Evolutionary conservation across 192 early-diverging fungal species (phyloP), one percentile per base, ranked within the genome.

Genomic region (Dissophora ornata): DNA sequence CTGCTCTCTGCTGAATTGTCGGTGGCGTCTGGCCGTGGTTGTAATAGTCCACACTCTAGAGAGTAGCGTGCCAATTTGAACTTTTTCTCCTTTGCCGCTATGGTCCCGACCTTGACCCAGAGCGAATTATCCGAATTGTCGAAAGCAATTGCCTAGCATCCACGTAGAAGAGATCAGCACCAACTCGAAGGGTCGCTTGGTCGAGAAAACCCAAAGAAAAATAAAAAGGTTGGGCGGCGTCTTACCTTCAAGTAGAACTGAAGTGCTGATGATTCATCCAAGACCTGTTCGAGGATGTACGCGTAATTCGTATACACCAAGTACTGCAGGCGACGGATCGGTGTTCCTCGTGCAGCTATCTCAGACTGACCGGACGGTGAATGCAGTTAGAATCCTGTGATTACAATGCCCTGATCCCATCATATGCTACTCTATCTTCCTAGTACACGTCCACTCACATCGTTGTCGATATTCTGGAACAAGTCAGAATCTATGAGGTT

Each of bases 291-390:
- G 21, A 85, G 56, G 33, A 85, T 81, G 28, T 71, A 62, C 18
- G 84, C 84, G 56, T 85, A 85, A 50, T 85, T 85, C 29, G 79
- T 82, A 26, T 79, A 85, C 4, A 85, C 84, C 1, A 85, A 56
- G 36, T 81, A 85, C 48, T 81, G 82, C 22, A 85, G 45, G 19
- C 81, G 67, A 12, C 80, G 67, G 5, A 85, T 40, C 5, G 84
- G 80, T 10, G 66, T 80, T 19, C 69, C 69, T 10, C 60, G 57
- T 25, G 62, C 62, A 11, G 64, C 79, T 26, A 64, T 53, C 33
- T 71, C 70, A 5, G 62, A 66, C 79, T 75, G 64, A 22, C 5
- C 13, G 13, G 36, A 38, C n/a, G n/a, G n/a, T n/a, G n/a, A n/a
- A n/a, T n/a, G n/a, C n/a, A n/a, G n/a, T n/a, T n/a, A n/a, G n/a